Base-by-base conservation (phyloP, 108 stramenopile genomes). In the Epipyxis sp. region DNA sequence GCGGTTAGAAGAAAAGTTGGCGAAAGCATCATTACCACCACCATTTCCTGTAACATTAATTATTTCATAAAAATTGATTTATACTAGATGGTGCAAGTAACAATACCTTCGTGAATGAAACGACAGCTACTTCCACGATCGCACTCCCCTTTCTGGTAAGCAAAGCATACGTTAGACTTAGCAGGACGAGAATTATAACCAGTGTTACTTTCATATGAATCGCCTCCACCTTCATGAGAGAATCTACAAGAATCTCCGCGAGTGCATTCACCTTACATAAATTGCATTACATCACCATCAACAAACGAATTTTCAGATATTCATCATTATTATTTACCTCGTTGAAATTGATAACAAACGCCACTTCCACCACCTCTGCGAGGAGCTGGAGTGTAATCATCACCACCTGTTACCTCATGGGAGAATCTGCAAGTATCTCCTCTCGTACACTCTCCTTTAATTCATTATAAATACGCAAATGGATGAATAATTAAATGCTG, bases 351-450 rank as follows among this genome's bases (percentile, higher is more conserved):
- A 50, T 76, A 76, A 45, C 72, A 76, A 25, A 46, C 72, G 25
- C 61, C 34, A 65, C 34, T 6, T 16, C 25, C 1, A 39, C 69
- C 34, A 1, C 40, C 69, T 29, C 72, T 45, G 1, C 44, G 42
- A 35, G 44, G 72, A 45, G 50, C 44, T 43, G 72, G 44, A 46
- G 44, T 46, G 72, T 45, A 76, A 50, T 1, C 72, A 65, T 32
- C 34, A 65, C 61, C 61, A 50, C 35, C 72, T 35, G 16, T 32
- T 35, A 35, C 37, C 34, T 50, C 76, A 46, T 76, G 72, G 1
- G 72, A 43, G 72, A 76, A 76, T 43, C 72, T 43, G 72, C 72
- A 76, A 1, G 27, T 27, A 50, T 43, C 42, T 10, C 72, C 72
- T 20, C 72, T 42, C 1, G 72, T 46, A 45, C 72, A 76, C 32